These are phyloP conservation scores for Exophiala spinifera DNA, from an alignment of 2,329 filamentous ascomycete genomes.

Conservation along the genomic window DNA sequence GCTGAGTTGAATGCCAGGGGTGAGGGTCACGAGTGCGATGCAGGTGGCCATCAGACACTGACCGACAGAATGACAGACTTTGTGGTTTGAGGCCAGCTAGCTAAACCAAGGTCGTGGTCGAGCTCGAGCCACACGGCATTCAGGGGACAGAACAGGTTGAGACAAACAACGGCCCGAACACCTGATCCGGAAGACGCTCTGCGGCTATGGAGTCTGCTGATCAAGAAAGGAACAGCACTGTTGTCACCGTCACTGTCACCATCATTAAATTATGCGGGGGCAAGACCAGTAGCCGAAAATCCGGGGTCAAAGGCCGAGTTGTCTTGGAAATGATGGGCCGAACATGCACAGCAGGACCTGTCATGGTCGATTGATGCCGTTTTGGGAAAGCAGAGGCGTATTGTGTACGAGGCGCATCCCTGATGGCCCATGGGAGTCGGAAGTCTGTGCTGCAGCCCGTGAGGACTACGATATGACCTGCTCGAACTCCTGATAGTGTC, in stretches of 20 bases:
- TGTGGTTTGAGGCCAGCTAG: not conserved
- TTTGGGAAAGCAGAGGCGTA: not conserved
- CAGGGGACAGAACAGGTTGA: too few species aligned
- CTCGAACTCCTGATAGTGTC: not conserved
- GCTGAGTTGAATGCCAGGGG: not conserved
- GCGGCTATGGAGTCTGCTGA: slow-evolving; percentile 10
- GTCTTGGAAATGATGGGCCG: too few species aligned
- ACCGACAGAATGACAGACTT: not conserved
- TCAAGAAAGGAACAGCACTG: slow-evolving; percentile 1
- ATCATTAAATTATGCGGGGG: slow-evolving; percentile 15
- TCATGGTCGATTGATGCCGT: not conserved
- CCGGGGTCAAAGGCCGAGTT: slow-evolving; percentile 5
- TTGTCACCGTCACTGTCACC: too few species aligned
- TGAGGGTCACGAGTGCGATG: slow-evolving; percentile 1
- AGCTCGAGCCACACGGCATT: not conserved
- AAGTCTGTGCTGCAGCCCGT: too few species aligned
- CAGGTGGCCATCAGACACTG: not conserved
- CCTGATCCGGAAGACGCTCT: not conserved
- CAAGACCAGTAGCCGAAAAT: slow-evolving; percentile 7
- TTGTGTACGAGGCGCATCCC: not conserved
- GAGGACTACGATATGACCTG: not conserved
- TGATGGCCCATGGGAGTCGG: too few species aligned
- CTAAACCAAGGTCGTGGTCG: not conserved
- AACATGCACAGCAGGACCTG: not conserved
- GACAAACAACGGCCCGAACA: not conserved